Percentiles rank a stretch among this genome's conserved stretches.
phyloP scores from a whole-genome alignment of 2,329 filamentous ascomycete species.

The Myriosclerotinia scirpicola region DNA sequence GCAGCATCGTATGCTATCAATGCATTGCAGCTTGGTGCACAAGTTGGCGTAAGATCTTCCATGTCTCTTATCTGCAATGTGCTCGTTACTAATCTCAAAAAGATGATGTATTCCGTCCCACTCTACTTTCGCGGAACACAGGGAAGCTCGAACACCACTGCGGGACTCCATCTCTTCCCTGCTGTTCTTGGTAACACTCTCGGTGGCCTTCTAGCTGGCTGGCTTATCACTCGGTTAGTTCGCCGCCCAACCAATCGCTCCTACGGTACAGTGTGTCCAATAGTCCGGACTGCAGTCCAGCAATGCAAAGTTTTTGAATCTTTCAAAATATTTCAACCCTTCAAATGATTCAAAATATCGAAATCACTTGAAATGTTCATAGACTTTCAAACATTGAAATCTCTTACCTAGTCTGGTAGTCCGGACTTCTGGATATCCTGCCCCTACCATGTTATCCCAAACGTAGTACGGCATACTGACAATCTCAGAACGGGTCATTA shows the following conservation, averaged over 20 bases:
- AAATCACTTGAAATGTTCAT: no score
- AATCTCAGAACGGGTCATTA: constrained; percentile 53
- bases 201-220: constrained; percentile 61
- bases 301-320: no score
- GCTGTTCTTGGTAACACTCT: constrained; percentile 66
- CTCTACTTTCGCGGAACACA: constrained; percentile 68
- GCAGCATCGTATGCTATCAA: constrained; percentile 54
- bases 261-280: no score
- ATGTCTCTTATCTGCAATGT: constrained; percentile 8
- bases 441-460: not conserved
- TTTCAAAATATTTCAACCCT: no score
- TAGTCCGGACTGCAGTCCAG: no score
- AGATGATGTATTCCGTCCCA: constrained; percentile 65
- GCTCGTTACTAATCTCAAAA: constrained; percentile 8
- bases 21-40: constrained; percentile 55
- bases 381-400: no score
- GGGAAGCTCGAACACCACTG: constrained; percentile 55
- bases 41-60: constrained; percentile 51
- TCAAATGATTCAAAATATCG: no score
- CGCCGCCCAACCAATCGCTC: not conserved
- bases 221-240: constrained; percentile 37
- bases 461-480: not conserved
- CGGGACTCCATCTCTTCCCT: constrained; percentile 62
- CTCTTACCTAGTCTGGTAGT: no score
- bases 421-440: no score